Evolutionary conservation across 495 filamentous ascomycete species (phyloP).

Genomic region (Evernia prunastri): DNA sequence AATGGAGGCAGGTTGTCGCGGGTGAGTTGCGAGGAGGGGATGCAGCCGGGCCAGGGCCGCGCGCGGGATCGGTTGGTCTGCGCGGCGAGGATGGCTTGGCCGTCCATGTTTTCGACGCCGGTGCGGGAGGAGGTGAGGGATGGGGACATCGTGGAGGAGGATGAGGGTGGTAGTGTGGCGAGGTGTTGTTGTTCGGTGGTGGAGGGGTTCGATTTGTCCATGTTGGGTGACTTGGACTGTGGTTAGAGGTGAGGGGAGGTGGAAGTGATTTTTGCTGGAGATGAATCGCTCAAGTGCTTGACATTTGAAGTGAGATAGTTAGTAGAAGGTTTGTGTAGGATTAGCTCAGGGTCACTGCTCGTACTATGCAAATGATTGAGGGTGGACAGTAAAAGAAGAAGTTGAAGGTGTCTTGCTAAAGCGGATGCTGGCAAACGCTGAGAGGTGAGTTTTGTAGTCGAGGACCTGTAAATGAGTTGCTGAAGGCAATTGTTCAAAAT

Average conservation of each 20-base stretch:
- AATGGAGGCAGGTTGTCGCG: slow-evolving; percentile 12
- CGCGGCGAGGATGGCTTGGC: neutral
- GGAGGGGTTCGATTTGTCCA: neutral
- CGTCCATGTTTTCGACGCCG: slow-evolving; percentile 11
- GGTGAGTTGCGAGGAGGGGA: neutral
- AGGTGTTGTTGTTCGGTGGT: neutral
- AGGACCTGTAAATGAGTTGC: neutral
- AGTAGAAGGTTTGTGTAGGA: neutral
- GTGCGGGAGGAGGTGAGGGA: neutral
- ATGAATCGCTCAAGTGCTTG: too few species aligned
- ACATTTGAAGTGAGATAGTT: neutral
- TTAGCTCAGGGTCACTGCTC: neutral
- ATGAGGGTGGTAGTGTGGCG: neutral
- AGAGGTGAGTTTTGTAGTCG: too few species aligned
- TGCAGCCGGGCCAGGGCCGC: slow-evolving; percentile 5
- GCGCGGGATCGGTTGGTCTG: neutral
- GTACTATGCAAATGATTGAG: neutral
- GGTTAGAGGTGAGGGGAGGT: neutral
- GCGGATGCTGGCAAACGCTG: neutral
- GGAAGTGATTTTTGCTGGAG: neutral
- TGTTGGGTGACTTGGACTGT: neutral
- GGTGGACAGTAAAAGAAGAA: neutral
- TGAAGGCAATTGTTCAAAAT: neutral
- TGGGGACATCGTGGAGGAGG: neutral
- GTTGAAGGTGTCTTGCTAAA: neutral